phyloP scores from a whole-genome alignment of 495 filamentous ascomycete genomes.

The Talaromyces thailandensis region DNA sequence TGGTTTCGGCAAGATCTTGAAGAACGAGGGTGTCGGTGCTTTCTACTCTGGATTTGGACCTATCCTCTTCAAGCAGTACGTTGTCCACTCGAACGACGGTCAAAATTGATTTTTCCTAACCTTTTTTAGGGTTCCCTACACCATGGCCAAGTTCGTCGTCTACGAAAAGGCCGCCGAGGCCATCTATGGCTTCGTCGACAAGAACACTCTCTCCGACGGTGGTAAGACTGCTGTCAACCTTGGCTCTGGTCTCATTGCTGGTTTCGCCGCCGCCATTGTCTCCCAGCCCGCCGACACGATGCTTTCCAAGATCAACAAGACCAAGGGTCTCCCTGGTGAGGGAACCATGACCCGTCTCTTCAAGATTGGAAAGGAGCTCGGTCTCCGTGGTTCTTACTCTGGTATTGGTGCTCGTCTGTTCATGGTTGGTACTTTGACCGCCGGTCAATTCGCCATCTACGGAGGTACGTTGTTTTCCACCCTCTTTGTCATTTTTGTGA shows the following conservation, averaged over 20 bases:
- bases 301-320: conserved; percentile 99
- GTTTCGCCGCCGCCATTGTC: conserved; percentile 93
- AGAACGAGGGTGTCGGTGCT: conserved; percentile 73
- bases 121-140: conserved; percentile 82
- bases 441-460: conserved; percentile 96
- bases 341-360: conserved; percentile 82
- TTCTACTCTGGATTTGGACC: conserved; percentile 95
- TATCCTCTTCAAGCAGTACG: conserved; percentile 94
- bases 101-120: background rate
- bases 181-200: conserved; percentile 65
- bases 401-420: conserved; percentile 94
- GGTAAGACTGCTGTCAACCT: conserved; percentile 87
- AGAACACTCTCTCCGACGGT: conserved; percentile 61
- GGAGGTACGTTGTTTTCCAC: conserved; percentile 56
- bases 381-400: conserved; percentile 75
- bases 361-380: conserved; percentile 95
- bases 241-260: conserved; percentile 88
- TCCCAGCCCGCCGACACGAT: conserved; percentile 99
- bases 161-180: conserved; percentile 93
- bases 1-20: conserved; percentile 79
- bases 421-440: conserved; percentile 64
- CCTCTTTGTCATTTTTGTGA: conserved; percentile 11
- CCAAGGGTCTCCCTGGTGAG: conserved; percentile 90
- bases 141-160: conserved; percentile 99
- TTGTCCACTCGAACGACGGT: too few species aligned